Conservation (phyloP, 768 basidiomycete genomes). For the Mycena galericulata region DNA sequence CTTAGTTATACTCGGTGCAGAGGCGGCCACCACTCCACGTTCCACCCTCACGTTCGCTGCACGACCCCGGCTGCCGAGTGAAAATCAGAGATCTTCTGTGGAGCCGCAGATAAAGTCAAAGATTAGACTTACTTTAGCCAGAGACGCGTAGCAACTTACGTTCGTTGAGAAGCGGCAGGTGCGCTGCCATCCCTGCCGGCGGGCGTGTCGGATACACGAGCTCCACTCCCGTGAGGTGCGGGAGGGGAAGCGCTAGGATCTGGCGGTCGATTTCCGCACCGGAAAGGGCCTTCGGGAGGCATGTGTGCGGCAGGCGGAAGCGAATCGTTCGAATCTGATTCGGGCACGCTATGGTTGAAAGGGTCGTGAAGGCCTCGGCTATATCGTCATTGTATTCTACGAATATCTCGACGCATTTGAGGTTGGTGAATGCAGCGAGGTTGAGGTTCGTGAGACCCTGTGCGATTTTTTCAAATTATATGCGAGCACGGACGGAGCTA, state of each 20-base stretch:
- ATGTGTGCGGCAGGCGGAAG: not conserved
- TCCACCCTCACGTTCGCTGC: no score
- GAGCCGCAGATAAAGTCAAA: no score
- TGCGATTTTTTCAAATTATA: not conserved
- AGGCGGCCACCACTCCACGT: no score
- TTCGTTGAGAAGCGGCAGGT: constrained; percentile 1
- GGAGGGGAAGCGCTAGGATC: constrained; percentile 5
- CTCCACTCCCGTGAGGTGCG: constrained; percentile 8
- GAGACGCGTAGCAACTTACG: constrained; percentile 1
- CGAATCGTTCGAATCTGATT: constrained; percentile 10
- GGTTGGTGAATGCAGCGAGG: constrained; percentile 3
- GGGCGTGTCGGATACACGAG: constrained; percentile 3
- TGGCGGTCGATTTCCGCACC: constrained; percentile 6
- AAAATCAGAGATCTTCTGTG: no score
- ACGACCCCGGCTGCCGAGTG: no score
- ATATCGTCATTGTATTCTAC: constrained; percentile 11
- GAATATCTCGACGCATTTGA: constrained; percentile 15
- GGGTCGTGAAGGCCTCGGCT: not conserved
- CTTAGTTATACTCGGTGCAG: no score
- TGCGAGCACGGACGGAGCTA: not conserved
- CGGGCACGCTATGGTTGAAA: not conserved
- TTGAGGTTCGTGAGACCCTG: not conserved
- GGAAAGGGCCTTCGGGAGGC: not conserved
- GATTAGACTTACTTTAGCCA: no score
- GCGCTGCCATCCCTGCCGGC: not conserved